Evolutionary conservation across 495 filamentous ascomycete species (phyloP).

Genomic region (Monascus purpureus): DNA sequence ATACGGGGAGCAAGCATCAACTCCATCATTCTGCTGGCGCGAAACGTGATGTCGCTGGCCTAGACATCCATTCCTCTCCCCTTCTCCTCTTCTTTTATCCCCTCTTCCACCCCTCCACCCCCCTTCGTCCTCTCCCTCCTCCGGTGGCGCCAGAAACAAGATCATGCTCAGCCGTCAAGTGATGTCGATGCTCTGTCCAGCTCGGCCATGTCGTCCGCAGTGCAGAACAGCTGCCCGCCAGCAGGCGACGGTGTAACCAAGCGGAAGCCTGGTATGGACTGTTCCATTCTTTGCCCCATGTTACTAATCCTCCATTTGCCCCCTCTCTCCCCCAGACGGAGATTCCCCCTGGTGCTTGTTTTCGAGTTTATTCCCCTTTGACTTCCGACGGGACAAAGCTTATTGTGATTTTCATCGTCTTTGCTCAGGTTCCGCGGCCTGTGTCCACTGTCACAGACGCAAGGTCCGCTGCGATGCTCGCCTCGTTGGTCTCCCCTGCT

Average conservation of each 20-base stretch:
- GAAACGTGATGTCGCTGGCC: no score
- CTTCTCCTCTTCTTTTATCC: no score
- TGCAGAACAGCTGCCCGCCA: slow-evolving; percentile 17
- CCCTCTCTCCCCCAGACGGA: no score
- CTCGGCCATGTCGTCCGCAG: slow-evolving; percentile 16
- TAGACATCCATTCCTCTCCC: no score
- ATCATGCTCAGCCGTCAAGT: no score
- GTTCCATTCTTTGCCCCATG: not conserved
- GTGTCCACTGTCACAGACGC: slow-evolving; percentile 34
- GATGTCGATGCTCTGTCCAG: not conserved
- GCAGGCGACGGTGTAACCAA: slow-evolving; percentile 20
- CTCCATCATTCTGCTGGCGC: no score
- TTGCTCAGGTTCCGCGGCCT: slow-evolving; percentile 25
- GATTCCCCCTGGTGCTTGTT: no score
- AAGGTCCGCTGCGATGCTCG: slow-evolving; percentile 37
- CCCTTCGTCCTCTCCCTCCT: no score
- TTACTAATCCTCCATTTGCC: not conserved
- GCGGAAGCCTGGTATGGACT: slow-evolving; percentile 20
- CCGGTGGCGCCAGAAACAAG: no score
- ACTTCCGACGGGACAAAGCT: not conserved
- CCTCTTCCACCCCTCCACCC: no score
- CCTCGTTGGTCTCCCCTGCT: slow-evolving; percentile 29
- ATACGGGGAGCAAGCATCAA: no score
- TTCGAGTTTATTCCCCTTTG: no score
- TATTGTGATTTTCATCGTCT: not conserved